Percentiles rank a stretch among this genome's conserved stretches.
phyloP scores from a whole-genome alignment of 1,284 basidiomycete genomes.

The Puccinia polysora region DNA sequence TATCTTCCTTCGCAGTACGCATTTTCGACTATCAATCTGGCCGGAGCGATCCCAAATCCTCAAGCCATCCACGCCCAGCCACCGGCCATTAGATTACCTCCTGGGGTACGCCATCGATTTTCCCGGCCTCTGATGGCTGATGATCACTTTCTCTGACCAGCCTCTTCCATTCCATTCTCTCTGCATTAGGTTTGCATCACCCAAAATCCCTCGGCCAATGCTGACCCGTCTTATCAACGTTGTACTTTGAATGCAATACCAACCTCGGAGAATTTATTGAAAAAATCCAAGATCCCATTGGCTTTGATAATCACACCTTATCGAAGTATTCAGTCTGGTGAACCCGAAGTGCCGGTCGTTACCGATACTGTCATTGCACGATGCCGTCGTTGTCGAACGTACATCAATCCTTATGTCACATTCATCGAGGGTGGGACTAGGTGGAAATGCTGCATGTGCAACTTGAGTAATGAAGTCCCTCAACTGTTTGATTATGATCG shows the following conservation, averaged over 20 bases:
- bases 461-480: slow-evolving; percentile 96
- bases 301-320: slow-evolving; percentile 89
- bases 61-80: slow-evolving; percentile 23
- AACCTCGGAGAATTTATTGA: slow-evolving; percentile 81
- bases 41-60: slow-evolving; percentile 30
- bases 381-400: slow-evolving; percentile 91
- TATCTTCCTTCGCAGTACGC: slow-evolving; percentile 26
- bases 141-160: too few species aligned
- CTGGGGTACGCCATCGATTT: slow-evolving; percentile 26
- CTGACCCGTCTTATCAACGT: slow-evolving; percentile 87
- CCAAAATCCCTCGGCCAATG: slow-evolving; percentile 71
- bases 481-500: slow-evolving; percentile 99
- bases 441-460: slow-evolving; percentile 99
- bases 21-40: slow-evolving; percentile 28
- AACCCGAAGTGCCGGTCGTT: slow-evolving; percentile 71
- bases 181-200: slow-evolving; percentile 63
- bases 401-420: slow-evolving; percentile 98
- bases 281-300: slow-evolving; percentile 89
- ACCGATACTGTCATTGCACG: slow-evolving; percentile 94
- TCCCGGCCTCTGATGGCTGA: not conserved
- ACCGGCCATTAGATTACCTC: slow-evolving; percentile 38
- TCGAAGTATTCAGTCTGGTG: slow-evolving; percentile 63
- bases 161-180: not conserved
- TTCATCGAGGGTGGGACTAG: slow-evolving; percentile 97
- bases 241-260: slow-evolving; percentile 88